Evolutionary conservation across 495 filamentous ascomycete species (phyloP).

Genomic region (Neurospora sp.): DNA sequence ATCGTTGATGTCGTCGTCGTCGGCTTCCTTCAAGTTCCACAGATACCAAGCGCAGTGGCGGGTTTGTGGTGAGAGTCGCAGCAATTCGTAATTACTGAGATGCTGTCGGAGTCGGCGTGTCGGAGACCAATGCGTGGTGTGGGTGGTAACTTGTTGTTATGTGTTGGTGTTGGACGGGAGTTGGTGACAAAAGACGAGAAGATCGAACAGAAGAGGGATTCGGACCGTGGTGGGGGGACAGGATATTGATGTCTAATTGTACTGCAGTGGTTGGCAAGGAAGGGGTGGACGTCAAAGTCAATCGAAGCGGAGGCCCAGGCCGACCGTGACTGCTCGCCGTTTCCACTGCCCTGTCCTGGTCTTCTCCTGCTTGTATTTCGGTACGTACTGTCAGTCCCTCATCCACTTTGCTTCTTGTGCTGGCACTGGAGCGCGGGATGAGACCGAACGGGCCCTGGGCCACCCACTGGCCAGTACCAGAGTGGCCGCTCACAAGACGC

Average conservation of each 20-base stretch:
- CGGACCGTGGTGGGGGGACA: conserved; percentile 23
- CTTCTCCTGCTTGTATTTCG: neutral
- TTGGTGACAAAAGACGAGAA: conserved; percentile 10
- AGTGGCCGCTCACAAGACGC: neutral
- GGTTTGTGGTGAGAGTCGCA: neutral
- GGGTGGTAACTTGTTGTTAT: neutral
- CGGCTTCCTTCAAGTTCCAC: neutral
- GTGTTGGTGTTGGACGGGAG: conserved; percentile 3
- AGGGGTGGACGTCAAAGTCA: conserved; percentile 6
- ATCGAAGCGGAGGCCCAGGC: conserved; percentile 9
- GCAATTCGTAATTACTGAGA: neutral
- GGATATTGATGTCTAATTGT: conserved; percentile 26
- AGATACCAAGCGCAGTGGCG: neutral
- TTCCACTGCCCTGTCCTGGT: neutral
- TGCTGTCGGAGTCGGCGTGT: neutral
- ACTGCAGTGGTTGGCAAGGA: neutral
- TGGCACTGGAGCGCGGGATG: neutral
- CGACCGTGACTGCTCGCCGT: conserved; percentile 7
- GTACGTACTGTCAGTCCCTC: conserved; percentile 10
- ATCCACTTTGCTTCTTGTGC: conserved; percentile 13
- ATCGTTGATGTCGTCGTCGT: neutral
- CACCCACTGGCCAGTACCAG: neutral
- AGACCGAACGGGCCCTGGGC: neutral
- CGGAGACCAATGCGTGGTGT: neutral
- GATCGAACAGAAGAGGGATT: conserved; percentile 8